These are phyloP conservation scores for Nakataea oryzae DNA, from an alignment of 2,329 filamentous ascomycete genomes.

Conservation along the genomic window DNA sequence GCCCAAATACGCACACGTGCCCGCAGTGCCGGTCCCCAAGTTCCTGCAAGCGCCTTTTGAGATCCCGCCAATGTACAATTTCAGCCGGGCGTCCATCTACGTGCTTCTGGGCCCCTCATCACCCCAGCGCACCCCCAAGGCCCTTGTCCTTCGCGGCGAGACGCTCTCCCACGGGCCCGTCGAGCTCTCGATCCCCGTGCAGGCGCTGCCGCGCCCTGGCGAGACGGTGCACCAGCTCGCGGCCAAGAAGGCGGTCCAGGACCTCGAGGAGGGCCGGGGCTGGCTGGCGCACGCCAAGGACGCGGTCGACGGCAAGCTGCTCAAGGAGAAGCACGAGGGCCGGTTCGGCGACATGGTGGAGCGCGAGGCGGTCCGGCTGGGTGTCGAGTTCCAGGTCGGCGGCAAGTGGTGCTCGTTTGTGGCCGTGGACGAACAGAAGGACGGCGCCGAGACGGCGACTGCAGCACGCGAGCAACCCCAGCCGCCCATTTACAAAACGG, in stretches of 20 bases:
- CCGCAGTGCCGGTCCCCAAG: slow-evolving; percentile 38
- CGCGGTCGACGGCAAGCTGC: slow-evolving; percentile 21
- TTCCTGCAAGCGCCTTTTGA: slow-evolving; percentile 53
- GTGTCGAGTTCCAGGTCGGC: slow-evolving; percentile 54
- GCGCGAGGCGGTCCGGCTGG: slow-evolving; percentile 55
- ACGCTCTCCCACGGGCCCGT: slow-evolving; percentile 38
- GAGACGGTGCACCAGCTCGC: slow-evolving; percentile 61
- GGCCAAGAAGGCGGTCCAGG: slow-evolving; percentile 54
- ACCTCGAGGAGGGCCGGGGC: slow-evolving; percentile 60
- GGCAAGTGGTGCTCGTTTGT: slow-evolving; percentile 67
- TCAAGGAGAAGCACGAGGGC: slow-evolving; percentile 35
- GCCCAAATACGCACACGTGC: slow-evolving; percentile 38
- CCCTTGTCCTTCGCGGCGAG: slow-evolving; percentile 47
- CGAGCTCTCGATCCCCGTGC: slow-evolving; percentile 52
- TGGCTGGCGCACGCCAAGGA: slow-evolving; percentile 48
- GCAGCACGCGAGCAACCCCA: not conserved
- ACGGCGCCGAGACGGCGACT: not conserved
- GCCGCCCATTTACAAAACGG: too few species aligned
- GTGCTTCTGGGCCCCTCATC: slow-evolving; percentile 48
- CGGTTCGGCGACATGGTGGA: slow-evolving; percentile 51
- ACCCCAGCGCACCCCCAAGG: slow-evolving; percentile 32
- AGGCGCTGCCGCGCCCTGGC: slow-evolving; percentile 29
- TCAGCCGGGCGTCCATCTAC: slow-evolving; percentile 55
- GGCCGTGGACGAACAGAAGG: slow-evolving; percentile 40
- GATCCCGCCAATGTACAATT: slow-evolving; percentile 57